Evolutionary conservation across 352 stramenopile genomes (phyloP), one percentile per base, ranked within the genome.

Genomic region (Globisporangium sylvaticum): DNA sequence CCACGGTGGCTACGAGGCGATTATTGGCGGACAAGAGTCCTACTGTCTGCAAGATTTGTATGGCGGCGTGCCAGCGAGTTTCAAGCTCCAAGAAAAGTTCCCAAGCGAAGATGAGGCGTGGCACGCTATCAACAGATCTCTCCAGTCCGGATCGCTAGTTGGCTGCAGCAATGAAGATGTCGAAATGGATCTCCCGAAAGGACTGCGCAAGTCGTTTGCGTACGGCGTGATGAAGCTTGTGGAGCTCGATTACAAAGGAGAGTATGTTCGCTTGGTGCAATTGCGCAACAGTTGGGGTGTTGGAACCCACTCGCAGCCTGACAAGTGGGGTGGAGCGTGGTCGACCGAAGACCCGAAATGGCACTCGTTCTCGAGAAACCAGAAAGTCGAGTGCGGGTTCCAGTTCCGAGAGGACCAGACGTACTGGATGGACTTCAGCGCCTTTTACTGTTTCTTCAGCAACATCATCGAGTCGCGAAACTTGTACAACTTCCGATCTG

Each of bases 1-100:
- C 32, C 89, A 95, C 70, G 94, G 94, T 37, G 89, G 82, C 31
- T 98, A 98, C 72, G 87, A 93, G 46, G 73, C 78, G 4, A 92
- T 98, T 54, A 79, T 96, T 22, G 91, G 93, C 52, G 94, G 93
- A 14, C 89, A 95, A 64, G 87, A 95, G 44, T 68, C 79, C 1
- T 89, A 89, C 46, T 83, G 73, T 25, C 73, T 95, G 31, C 85
- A 95, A 58, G 87, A 95, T 61, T 64, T 95, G 1, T 94, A 81
- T 27, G 87, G 87, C 46, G 85, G 84, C n/a, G 75, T 94, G 8
- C 84, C 87, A 27, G 54, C 72, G 22, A 87, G 75, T 18, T 91
- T 84, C 71, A 88, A 85, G 39, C 72, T 92, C 15, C 83, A 90
- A 24, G 83, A 91, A 39, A 88, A 78, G 7, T 88, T 73, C 34